Evolutionary conservation across 1,284 basidiomycete genomes (phyloP).

Genomic region (Mixia osmundae): DNA sequence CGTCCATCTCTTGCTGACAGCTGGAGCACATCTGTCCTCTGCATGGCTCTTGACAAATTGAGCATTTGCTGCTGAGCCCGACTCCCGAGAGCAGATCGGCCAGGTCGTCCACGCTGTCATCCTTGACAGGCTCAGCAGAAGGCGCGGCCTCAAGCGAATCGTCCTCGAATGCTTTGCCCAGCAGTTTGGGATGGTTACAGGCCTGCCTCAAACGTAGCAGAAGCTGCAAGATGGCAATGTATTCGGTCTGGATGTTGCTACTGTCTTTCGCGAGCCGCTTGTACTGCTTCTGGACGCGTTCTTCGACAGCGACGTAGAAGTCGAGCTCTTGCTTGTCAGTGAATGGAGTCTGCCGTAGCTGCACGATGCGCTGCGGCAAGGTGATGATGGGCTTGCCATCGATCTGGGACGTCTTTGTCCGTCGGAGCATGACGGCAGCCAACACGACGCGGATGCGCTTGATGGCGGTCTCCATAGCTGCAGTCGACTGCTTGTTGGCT

Average conservation of each 20-base stretch:
- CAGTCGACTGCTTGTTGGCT: too few relatives aligned
- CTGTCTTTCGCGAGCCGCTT: neutral
- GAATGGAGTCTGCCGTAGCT: constrained; percentile 34
- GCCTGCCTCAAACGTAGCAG: constrained; percentile 23
- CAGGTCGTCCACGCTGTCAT: constrained; percentile 53
- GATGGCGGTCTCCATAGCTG: constrained; percentile 29
- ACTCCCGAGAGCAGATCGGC: constrained; percentile 50
- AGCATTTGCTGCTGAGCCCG: constrained; percentile 31
- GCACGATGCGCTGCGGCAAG: constrained; percentile 49
- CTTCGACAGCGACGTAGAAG: too few relatives aligned
- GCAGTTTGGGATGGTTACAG: constrained; percentile 49
- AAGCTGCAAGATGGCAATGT: constrained; percentile 6
- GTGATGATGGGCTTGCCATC: constrained; percentile 72
- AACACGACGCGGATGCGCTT: constrained; percentile 38
- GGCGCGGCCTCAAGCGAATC: neutral
- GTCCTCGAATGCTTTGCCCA: neutral
- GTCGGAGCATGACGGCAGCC: constrained; percentile 67
- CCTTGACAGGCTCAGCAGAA: constrained; percentile 20
- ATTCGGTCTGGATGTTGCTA: constrained; percentile 24
- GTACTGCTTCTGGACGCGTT: constrained; percentile 1
- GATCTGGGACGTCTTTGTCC: constrained; percentile 55
- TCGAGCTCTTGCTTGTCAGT: constrained; percentile 39
- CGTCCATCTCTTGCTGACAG: constrained; percentile 11
- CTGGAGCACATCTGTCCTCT: constrained; percentile 10
- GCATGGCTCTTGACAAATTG: constrained; percentile 37